Evolutionary conservation across 805 yeast genomes (phyloP).

Genomic region (Wickerhamiella spandovensis): DNA sequence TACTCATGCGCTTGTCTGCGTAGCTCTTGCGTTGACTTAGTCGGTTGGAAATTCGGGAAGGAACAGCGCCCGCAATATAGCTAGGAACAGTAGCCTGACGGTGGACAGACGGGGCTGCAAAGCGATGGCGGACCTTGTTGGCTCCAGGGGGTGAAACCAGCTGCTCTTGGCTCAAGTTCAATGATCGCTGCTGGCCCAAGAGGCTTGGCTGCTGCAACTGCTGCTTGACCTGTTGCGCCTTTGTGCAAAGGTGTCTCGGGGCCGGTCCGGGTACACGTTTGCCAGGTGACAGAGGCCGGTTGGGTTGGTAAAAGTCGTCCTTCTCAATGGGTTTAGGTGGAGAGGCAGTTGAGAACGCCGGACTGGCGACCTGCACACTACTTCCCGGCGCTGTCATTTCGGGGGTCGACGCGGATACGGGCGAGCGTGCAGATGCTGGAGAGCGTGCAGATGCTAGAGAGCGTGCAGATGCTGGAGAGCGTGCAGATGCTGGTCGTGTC

Average conservation of each 20-base stretch:
- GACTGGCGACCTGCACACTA: no score
- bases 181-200: background rate
- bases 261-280: background rate
- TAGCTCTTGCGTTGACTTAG: background rate
- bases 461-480: no score
- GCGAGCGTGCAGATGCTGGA: no score
- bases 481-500: no score
- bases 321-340: background rate
- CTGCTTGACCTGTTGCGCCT: background rate
- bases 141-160: background rate
- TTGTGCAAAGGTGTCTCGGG: background rate
- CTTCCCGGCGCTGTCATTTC: no score
- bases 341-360: background rate
- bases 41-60: background rate
- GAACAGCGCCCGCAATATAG: background rate
- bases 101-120: background rate
- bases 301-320: background rate
- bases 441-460: no score
- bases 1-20: slow-evolving; percentile 11
- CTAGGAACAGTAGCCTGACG: background rate
- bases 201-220: background rate
- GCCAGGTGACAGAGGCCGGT: background rate
- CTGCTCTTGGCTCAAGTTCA: background rate
- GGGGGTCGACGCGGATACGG: no score
- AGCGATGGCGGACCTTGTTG: background rate